Base-by-base conservation (phyloP, 1,139 yeast species). In the Schizosaccharomyces versatilis region DNA sequence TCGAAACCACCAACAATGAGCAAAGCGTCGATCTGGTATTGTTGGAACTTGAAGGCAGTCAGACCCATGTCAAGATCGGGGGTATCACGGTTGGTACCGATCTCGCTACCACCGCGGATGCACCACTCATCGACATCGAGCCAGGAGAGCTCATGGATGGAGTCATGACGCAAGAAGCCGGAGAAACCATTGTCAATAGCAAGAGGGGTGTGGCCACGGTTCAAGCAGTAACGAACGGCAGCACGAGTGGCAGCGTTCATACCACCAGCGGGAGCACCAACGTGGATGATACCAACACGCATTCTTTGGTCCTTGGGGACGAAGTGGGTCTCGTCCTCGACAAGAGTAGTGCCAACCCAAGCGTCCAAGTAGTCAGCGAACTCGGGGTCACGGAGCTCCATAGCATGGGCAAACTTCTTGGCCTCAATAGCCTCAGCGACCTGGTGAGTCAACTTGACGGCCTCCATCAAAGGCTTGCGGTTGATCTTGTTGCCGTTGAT, bases 221-320 rank as follows among this genome's bases (percentile, higher is more conserved):
- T 81, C 71, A 86, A 74, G 71, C 95, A 84, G 71, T 86, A 86
- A 24, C 88, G 77, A 2, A 94, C 93, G 64, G 88, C 85, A 5
- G 96, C 90, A 60, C 94, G 78, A 1, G 90, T 81, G 15, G 95
- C 94, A 57, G 94, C 81, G 70, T 90, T 90, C 74, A 90, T 79
- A 57, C 95, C 96, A 60, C 95, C 94, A 14, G 96, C 93, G 44
- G 98, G 95, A 1, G 98, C 98, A 61, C 98, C 98, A 57, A 88
- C 82, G 64, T 86, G 86, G 60, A 90, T 74, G 57, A 90, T 77
- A 58, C 94, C 98, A 62, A 88, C 77, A 57, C 71, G 78, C 61
- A 80, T 72, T 39, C 64, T 60, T 58, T 62, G 59, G 44, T 59
- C 61, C 19, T 41, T 54, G 7, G 64, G 61, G 9, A 60, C 55